Evolutionary conservation across 2,329 filamentous ascomycete genomes (phyloP).

Genomic region (Chaetomiaceae sp.): DNA sequence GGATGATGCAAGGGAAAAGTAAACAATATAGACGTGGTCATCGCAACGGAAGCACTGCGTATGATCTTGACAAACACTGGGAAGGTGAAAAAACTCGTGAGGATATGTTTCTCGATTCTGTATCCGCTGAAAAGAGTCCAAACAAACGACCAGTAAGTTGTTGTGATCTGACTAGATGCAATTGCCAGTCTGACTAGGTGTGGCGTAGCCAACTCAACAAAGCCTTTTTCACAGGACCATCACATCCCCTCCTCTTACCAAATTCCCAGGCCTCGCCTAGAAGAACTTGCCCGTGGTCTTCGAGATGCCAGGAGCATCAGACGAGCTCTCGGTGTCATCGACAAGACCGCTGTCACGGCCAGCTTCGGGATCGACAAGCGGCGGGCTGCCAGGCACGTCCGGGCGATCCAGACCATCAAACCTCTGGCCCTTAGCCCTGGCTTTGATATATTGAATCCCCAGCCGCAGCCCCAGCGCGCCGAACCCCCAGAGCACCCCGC

Average conservation of each 20-base stretch:
- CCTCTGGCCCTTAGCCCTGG: slow-evolving; percentile 53
- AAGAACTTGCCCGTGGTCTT: slow-evolving; percentile 52
- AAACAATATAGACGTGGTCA: too few species aligned
- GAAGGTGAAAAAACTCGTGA: too few species aligned
- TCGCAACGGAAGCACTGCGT: too few species aligned
- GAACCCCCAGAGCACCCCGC: slow-evolving; percentile 67
- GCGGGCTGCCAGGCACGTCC: slow-evolving; percentile 15
- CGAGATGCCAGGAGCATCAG: slow-evolving; percentile 21
- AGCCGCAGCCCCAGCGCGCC: slow-evolving; percentile 59
- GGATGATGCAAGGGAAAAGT: too few species aligned
- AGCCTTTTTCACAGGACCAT: too few species aligned
- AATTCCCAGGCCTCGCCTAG: slow-evolving; percentile 28
- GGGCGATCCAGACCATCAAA: slow-evolving; percentile 67
- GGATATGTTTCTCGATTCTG: neutral
- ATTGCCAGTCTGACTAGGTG: too few species aligned
- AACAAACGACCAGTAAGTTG: neutral
- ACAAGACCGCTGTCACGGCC: neutral
- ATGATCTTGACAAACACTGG: too few species aligned
- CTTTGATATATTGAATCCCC: slow-evolving; percentile 51
- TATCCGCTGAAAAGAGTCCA: neutral
- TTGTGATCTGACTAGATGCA: too few species aligned
- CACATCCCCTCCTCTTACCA: neutral
- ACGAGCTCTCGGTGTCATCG: slow-evolving; percentile 13
- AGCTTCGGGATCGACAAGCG: slow-evolving; percentile 2
- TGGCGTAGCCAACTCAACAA: too few species aligned